phyloP scores from a whole-genome alignment of 257 asterid genomes.

The Nicotiana knightiana region DNA sequence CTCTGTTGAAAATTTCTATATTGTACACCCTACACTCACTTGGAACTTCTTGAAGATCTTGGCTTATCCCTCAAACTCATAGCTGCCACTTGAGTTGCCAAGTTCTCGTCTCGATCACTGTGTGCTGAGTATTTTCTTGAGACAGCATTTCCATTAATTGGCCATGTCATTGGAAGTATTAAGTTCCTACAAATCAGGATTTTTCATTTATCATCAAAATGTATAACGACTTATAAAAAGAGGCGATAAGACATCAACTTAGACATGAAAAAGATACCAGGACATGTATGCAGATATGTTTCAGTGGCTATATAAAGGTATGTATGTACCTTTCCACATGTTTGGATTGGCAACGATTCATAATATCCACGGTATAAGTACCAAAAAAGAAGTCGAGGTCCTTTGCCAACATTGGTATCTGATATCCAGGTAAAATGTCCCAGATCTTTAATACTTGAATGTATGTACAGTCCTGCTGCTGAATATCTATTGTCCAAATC shows the following conservation, averaged over 20 bases:
- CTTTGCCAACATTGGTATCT: slow-evolving; percentile 14
- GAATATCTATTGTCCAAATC: slow-evolving; percentile 43
- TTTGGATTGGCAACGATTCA: slow-evolving; percentile 12
- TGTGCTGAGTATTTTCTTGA: background rate
- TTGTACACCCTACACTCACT: background rate
- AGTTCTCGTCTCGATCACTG: background rate
- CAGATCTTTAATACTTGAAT: slow-evolving; percentile 43
- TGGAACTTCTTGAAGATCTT: background rate
- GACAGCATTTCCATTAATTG: background rate
- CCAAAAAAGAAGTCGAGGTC: background rate
- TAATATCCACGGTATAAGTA: background rate
- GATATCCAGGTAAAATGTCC: slow-evolving; percentile 25
- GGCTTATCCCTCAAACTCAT: slow-evolving; percentile 8
- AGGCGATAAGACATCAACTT: too few relatives aligned
- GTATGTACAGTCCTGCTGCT: slow-evolving; percentile 13
- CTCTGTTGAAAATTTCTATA: too few relatives aligned
- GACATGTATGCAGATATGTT: background rate
- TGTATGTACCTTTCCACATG: slow-evolving; percentile 16
- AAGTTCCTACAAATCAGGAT: slow-evolving; percentile 13
- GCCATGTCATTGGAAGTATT: slow-evolving; percentile 25
- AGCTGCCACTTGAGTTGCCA: background rate
- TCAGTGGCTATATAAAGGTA: too few relatives aligned
- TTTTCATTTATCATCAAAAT: background rate
- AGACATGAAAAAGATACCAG: background rate
- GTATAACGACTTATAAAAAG: too few relatives aligned